phyloP scores from a whole-genome alignment of 306 rosid genomes.

The Trifolium repens region DNA sequence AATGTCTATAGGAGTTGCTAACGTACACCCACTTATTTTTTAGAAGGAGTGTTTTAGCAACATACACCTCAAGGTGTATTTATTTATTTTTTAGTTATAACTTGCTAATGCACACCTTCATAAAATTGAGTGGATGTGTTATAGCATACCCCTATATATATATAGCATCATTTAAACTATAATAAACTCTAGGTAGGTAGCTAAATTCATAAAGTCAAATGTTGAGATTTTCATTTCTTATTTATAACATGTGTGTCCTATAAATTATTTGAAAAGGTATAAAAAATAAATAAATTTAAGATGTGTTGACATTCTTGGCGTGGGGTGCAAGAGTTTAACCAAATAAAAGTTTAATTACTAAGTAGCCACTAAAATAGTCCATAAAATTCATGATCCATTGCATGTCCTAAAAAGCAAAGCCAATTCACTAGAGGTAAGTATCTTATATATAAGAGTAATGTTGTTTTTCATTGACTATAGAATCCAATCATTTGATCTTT shows the following conservation, averaged over 20 bases:
- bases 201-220: conserved; percentile 19
- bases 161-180: not conserved
- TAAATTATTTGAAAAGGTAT: not conserved
- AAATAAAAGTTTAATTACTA: not conserved
- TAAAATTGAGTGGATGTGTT: too few species aligned
- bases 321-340: conserved; percentile 40
- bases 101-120: too few species aligned
- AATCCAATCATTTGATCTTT: not conserved
- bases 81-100: too few species aligned
- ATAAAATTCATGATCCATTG: not conserved
- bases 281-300: not conserved
- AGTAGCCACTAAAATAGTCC: not conserved
- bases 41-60: too few species aligned
- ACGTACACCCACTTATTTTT: too few species aligned
- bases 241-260: not conserved
- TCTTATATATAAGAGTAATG: not conserved
- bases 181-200: not conserved
- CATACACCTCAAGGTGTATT: too few species aligned
- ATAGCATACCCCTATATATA: too few species aligned
- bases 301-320: conserved; percentile 42
- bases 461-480: not conserved
- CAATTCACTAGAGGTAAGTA: not conserved
- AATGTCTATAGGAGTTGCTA: too few species aligned
- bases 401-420: not conserved
- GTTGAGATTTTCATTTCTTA: conserved; percentile 2